Percentiles rank a stretch among this genome's conserved stretches.
phyloP scores from a whole-genome alignment of 305 asterid genomes.

The Solanum chacoense region DNA sequence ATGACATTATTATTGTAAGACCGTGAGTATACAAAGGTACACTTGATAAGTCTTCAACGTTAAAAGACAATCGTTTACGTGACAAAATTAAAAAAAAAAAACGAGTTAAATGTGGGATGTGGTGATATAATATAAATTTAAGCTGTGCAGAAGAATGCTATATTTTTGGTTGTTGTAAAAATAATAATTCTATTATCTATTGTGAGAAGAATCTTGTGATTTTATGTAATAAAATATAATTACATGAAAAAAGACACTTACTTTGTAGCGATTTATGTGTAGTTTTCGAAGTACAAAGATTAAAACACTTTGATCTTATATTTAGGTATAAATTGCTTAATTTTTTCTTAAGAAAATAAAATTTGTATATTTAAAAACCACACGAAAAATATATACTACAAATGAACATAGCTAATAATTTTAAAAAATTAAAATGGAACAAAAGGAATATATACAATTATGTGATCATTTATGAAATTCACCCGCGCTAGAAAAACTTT shows the following conservation, averaged over 20 bases:
- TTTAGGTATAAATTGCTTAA: neutral
- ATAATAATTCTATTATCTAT: too few relatives aligned
- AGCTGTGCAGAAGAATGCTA: neutral
- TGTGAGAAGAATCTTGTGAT: neutral
- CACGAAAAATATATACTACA: neutral
- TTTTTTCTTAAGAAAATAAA: too few relatives aligned
- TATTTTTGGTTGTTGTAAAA: neutral
- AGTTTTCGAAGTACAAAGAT: neutral
- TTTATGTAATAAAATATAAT: neutral
- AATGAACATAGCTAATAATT: neutral
- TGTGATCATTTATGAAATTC: neutral
- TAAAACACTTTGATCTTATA: neutral
- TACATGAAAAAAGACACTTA: neutral
- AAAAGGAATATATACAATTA: neutral
- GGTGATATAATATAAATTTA: neutral
- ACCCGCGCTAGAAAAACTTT: neutral
- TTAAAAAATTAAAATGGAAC: neutral
- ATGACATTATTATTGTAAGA: neutral
- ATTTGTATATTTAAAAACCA: too few relatives aligned
- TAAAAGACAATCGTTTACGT: neutral
- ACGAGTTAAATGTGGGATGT: neutral
- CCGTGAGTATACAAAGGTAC: neutral
- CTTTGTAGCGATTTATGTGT: neutral
- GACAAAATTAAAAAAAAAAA: too few relatives aligned
- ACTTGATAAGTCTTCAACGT: neutral